Percentiles rank a stretch among this genome's conserved stretches.
Conservation (phyloP, 768 basidiomycete genomes). For the Dentipellis sp. region DNA sequence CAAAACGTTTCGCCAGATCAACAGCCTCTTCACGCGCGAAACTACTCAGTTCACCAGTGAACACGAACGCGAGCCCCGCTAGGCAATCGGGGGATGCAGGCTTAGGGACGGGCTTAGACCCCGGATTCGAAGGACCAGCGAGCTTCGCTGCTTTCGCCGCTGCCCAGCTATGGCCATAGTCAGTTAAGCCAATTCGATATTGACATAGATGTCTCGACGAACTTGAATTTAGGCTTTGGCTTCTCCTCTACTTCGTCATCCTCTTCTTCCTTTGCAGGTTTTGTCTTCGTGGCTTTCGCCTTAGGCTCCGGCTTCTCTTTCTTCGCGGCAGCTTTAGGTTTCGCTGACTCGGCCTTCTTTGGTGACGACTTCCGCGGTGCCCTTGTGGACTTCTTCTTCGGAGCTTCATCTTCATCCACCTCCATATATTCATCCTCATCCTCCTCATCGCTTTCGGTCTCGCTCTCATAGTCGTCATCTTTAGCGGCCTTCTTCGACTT, state of each 20-base stretch:
- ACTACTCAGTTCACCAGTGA: conserved; percentile 86
- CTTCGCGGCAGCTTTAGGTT: conserved; percentile 9
- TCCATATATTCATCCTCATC: conserved; percentile 13
- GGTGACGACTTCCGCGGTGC: neutral
- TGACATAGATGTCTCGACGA: conserved; percentile 6
- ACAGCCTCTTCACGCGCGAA: conserved; percentile 82
- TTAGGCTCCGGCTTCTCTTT: conserved; percentile 6
- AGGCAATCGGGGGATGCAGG: conserved; percentile 76
- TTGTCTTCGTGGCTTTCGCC: conserved; percentile 8
- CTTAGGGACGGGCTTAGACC: conserved; percentile 54
- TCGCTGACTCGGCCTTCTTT: conserved; percentile 6
- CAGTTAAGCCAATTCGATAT: neutral
- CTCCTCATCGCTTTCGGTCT: conserved; percentile 12
- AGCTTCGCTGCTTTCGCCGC: conserved; percentile 51
- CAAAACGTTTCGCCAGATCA: conserved; percentile 87
- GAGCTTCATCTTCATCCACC: conserved; percentile 12
- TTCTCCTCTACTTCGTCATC: conserved; percentile 15
- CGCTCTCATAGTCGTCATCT: conserved; percentile 24
- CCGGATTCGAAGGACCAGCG: conserved; percentile 47
- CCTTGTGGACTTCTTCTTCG: conserved; percentile 7
- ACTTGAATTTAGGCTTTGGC: conserved; percentile 30
- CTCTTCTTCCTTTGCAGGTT: conserved; percentile 1
- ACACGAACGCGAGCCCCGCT: conserved; percentile 84
- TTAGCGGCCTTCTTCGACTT: conserved; percentile 24
- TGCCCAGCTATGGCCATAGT: conserved; percentile 30